Percentiles rank a stretch among this genome's conserved stretches.
These are phyloP conservation scores for Elongisporangium anandrum DNA, from an alignment of 352 stramenopile species.

Conservation along the genomic window DNA sequence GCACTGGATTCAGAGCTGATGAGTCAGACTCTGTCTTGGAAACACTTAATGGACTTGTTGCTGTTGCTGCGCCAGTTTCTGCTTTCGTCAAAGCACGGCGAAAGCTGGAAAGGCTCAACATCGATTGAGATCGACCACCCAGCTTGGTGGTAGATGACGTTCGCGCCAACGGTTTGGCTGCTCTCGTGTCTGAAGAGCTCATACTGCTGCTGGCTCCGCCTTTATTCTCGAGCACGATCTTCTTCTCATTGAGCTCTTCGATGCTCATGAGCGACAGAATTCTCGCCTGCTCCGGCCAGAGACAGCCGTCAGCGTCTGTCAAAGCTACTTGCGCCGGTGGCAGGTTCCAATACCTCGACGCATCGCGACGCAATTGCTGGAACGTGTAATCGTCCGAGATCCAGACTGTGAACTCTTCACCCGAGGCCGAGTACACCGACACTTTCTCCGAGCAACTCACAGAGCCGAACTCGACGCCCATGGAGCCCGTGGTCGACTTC, in stretches of 20 bases:
- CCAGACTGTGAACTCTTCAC: slow-evolving; percentile 64
- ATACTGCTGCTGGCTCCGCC: slow-evolving; percentile 14
- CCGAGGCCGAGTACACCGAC: slow-evolving; percentile 36
- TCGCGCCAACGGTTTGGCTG: slow-evolving; percentile 9
- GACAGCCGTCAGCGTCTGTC: slow-evolving; percentile 53
- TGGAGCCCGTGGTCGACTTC: slow-evolving; percentile 6
- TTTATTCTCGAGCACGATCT: slow-evolving; percentile 55
- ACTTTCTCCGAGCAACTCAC: slow-evolving; percentile 31
- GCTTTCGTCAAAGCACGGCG: not conserved
- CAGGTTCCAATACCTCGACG: slow-evolving; percentile 68
- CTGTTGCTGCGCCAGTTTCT: not conserved
- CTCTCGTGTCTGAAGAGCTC: not conserved
- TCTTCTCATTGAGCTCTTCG: slow-evolving; percentile 37
- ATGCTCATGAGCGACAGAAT: slow-evolving; percentile 61
- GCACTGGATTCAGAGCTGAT: slow-evolving; percentile 26
- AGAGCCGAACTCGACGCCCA: not conserved
- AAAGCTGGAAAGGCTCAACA: not conserved
- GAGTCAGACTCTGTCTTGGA: slow-evolving; percentile 11
- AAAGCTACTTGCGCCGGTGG: slow-evolving; percentile 34
- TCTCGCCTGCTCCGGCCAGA: slow-evolving; percentile 74
- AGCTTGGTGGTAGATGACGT: not conserved
- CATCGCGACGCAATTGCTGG: slow-evolving; percentile 62
- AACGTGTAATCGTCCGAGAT: slow-evolving; percentile 74
- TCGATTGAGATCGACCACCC: not conserved
- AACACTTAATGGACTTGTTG: slow-evolving; percentile 5